A percentile compares a stretch with the other conserved stretches of the same genome.
phyloP scores from a whole-genome alignment of 2,329 filamentous ascomycete species.

The Harringtonia aguacate region DNA sequence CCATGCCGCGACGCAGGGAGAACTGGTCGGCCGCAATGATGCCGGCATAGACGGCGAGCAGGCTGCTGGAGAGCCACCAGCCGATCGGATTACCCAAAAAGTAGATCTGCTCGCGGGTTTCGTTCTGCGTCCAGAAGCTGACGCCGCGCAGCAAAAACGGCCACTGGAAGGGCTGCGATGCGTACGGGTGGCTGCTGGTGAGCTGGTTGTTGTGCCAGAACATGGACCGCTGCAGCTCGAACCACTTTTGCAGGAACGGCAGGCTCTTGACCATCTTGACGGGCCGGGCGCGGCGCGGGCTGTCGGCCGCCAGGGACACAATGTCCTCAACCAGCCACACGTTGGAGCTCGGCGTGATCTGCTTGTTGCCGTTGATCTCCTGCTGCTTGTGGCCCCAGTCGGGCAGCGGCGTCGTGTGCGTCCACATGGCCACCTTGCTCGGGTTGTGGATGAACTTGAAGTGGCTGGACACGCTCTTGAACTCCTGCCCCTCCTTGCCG shows the following conservation, averaged over 20 bases:
- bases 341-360: constrained; percentile 78
- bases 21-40: constrained; percentile 90
- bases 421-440: constrained; percentile 99
- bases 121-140: constrained; percentile 97
- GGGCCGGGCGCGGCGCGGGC: constrained; percentile 63
- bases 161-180: constrained; percentile 93
- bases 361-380: constrained; percentile 99
- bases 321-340: constrained; percentile 92
- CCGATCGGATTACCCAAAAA: constrained; percentile 94
- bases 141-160: constrained; percentile 94
- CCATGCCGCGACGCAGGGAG: constrained; percentile 82
- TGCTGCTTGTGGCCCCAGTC: constrained; percentile 97
- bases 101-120: constrained; percentile 94
- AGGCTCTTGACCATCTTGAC: constrained; percentile 70
- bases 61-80: constrained; percentile 91
- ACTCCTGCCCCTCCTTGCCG: constrained; percentile 69
- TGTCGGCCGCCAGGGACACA: constrained; percentile 62
- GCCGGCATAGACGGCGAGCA: constrained; percentile 86
- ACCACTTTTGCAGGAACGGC: constrained; percentile 87
- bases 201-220: constrained; percentile 99
- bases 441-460: constrained; percentile 95
- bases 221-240: constrained; percentile 95
- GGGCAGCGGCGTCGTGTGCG: constrained; percentile 85
- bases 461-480: constrained; percentile 82
- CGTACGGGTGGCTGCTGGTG: constrained; percentile 93